Base-by-base conservation (phyloP, 2,329 filamentous ascomycete species). In the Fusarium sp. region DNA sequence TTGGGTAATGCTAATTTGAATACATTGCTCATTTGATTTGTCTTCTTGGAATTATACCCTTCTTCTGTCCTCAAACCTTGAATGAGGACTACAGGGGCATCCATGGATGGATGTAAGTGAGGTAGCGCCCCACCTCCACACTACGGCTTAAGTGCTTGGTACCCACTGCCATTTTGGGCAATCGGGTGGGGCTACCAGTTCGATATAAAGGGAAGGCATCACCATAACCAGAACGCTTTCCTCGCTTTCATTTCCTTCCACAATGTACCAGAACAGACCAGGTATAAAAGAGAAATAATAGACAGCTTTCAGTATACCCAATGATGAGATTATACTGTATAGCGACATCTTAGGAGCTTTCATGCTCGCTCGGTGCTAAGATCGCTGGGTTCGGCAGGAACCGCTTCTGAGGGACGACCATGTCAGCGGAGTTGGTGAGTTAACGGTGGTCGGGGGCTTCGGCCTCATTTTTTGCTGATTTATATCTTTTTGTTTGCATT, bases 41-140 rank as follows among this genome's bases (percentile, higher is more conserved):
- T 34, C 16, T 8, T 34, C 2, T 5, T 34, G 16, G 1, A 18
- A 18, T 9, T 3, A 1, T n/a, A 10, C 5, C 18, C 4, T 37
- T n/a, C 34, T 4, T n/a, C 10, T 6, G 12, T n/a, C 18, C 4
- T 37, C 1, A 37, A 37, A 37, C 18, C 18, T 37, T 37, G 34
- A 0, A n/a, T 12, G 18, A 37, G 18, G 34, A 37, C 4, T n/a
- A 4, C 18, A 37, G 12, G n/a, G 34, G 10, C 18, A 37, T 37
- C 18, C 34, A n/a, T n/a, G 2, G 34, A n/a, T 37, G 1, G 34
- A 11, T n/a, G 10, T 37, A 37, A 11, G 34, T 37, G 10, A n/a
- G 18, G 16, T 18, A n/a, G 34, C 5, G 34, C 10, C 18, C 34
- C 34, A 37, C 34, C 34, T 37, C 34, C 34, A 37, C 34, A 37